Percentiles rank a stretch among this genome's conserved stretches.
These are phyloP conservation scores for Oryza longistaminata DNA, from an alignment of 176 grass and related monocot species.

Conservation along the genomic window DNA sequence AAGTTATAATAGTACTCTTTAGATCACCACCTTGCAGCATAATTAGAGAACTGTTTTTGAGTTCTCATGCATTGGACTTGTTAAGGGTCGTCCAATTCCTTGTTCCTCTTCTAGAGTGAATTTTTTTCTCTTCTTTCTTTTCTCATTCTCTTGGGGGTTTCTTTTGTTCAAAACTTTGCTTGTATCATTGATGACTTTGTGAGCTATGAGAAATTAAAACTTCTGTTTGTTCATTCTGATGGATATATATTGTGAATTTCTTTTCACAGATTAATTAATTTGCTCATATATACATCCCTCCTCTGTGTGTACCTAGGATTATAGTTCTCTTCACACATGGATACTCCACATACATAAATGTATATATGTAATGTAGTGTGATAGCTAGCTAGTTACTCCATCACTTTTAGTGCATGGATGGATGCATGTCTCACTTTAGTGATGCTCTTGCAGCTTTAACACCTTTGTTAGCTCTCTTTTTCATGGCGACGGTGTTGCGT, in stretches of 20 bases:
- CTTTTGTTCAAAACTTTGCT: constrained; percentile 42
- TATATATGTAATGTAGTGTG: neutral
- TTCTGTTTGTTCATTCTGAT: constrained; percentile 37
- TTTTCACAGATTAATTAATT: neutral
- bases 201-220: constrained; percentile 53
- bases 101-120: constrained; percentile 41
- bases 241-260: constrained; percentile 31
- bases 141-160: constrained; percentile 9
- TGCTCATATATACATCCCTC: neutral
- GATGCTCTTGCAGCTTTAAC: constrained; percentile 52
- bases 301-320: constrained; percentile 10
- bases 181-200: constrained; percentile 51
- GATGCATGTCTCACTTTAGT: constrained; percentile 50
- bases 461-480: constrained; percentile 36
- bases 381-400: constrained; percentile 21
- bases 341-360: neutral
- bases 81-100: constrained; percentile 31
- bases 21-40: constrained; percentile 39
- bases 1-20: constrained; percentile 55
- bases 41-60: constrained; percentile 67
- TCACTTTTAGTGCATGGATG: constrained; percentile 53
- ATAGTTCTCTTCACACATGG: neutral
- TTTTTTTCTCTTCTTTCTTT: constrained; percentile 20
- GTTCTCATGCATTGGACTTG: constrained; percentile 52
- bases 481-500: constrained; percentile 30